Base-by-base conservation (phyloP, 169 alveolate genomes). In the Condylostoma magnum region DNA sequence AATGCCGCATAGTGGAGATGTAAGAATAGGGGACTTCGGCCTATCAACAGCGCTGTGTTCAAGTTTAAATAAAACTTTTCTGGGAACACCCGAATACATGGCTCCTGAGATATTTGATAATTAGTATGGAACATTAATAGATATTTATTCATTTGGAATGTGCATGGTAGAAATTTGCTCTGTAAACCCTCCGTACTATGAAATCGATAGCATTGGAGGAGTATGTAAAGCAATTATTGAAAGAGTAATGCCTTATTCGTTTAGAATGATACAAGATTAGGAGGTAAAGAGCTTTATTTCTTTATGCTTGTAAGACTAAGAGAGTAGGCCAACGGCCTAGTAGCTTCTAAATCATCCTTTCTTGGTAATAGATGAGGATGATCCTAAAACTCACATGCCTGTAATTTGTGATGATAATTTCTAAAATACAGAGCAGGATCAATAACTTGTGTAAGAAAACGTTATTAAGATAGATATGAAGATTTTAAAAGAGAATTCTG, bases 21-120 rank as follows among this genome's bases (percentile, higher is more conserved):
- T 92, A 6, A 79, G 85, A 69, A 92, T 92, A 18, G 97, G 97
- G 6, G 98, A 95, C 55, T 86, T 66, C 25, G 75, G 63, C 3
- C 63, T 66, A 22, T 60, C 71, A 0, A 60, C 71, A 18, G 18
- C 46, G 1, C 48, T 34, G 56, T 4, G 47, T 25, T n/a, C 15
- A 22, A 55, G 30, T 3, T 5, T 66, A 46, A 57, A 66, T 28
- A 68, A 57, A 4, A 76, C 91, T 50, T 91, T 92, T 22, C 67
- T 89, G 31, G 97, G 97, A 36, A 92, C 95, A n/a, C 94, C 94
- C 20, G 95, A 86, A 79, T 92, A 85, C 70, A 89, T 91, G 90
- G 93, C 97, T 1, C 97, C 97, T 47, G 97, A 92, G 76, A 82
- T 92, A 12, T 89, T 84, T 72, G 87, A 92, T 50, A 90, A 83